A percentile compares a stretch with the other conserved stretches of the same genome.
Conservation (phyloP, 257 asterid genomes). For the Salvia splendens region DNA sequence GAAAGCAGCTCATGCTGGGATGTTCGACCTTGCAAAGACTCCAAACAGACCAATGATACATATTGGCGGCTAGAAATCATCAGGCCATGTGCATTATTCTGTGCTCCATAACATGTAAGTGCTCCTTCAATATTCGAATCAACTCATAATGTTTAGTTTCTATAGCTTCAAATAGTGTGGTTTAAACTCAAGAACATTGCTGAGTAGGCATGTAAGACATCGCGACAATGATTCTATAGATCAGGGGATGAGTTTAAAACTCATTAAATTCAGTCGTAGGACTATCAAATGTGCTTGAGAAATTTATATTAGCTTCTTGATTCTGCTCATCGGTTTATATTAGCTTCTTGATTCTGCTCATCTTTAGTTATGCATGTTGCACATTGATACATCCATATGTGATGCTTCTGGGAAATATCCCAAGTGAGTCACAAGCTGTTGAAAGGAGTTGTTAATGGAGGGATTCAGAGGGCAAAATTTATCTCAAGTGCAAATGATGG, state of each 20-base stretch:
- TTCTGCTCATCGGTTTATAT: too few relatives aligned
- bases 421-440: conserved; percentile 1
- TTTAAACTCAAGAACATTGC: not conserved
- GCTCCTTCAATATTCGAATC: not conserved
- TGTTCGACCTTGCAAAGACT: conserved; percentile 88
- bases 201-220: not conserved
- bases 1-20: conserved; percentile 97
- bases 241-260: too few relatives aligned
- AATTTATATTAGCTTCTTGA: too few relatives aligned
- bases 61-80: conserved; percentile 70
- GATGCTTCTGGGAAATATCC: not conserved
- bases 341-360: too few relatives aligned
- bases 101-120: conserved; percentile 15
- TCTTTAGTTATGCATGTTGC: too few relatives aligned
- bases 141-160: too few relatives aligned
- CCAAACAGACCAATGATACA: conserved; percentile 98
- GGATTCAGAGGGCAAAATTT: not conserved
- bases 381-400: too few relatives aligned
- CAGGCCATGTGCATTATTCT: conserved; percentile 24
- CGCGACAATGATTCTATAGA: not conserved
- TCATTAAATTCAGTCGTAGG: too few relatives aligned
- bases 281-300: too few relatives aligned
- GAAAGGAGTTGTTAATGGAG: not conserved
- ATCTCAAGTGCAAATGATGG: not conserved
- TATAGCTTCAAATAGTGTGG: not conserved